phyloP scores from a whole-genome alignment of 2,329 filamentous ascomycete genomes.

The Knoxdaviesia proteae region DNA sequence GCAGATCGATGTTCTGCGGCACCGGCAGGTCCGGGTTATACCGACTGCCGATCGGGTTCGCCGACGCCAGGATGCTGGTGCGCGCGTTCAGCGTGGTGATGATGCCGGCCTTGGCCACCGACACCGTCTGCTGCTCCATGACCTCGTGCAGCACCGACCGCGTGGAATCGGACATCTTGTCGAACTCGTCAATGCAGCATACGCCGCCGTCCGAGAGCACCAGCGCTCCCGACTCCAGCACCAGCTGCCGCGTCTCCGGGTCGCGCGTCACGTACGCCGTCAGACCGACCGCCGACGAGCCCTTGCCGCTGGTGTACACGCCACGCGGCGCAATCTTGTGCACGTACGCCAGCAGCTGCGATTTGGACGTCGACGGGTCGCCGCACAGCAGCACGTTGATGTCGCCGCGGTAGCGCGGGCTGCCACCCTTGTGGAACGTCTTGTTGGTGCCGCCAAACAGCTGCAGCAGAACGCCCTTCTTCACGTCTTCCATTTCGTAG shows the following conservation, averaged over 20 bases:
- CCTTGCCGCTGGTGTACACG: conserved; percentile 65
- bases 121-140: conserved; percentile 76
- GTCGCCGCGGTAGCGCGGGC: conserved; percentile 86
- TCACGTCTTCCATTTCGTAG: conserved; percentile 96
- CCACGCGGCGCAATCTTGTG: conserved; percentile 90
- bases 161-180: conserved; percentile 67
- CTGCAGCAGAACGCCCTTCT: conserved; percentile 93
- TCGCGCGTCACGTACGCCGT: conserved; percentile 67
- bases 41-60: conserved; percentile 93
- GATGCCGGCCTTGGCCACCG: conserved; percentile 77
- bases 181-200: conserved; percentile 70
- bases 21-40: conserved; percentile 94
- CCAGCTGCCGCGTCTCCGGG: conserved; percentile 59
- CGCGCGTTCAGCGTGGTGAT: conserved; percentile 91
- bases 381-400: conserved; percentile 95
- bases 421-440: conserved; percentile 88
- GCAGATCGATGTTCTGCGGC: conserved; percentile 93
- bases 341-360: conserved; percentile 80
- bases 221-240: conserved; percentile 60
- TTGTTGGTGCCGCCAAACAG: conserved; percentile 97
- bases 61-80: conserved; percentile 87
- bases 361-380: conserved; percentile 92
- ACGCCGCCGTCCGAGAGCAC: conserved; percentile 66
- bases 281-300: conserved; percentile 61
- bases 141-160: conserved; percentile 71